Base-by-base conservation (phyloP, 495 filamentous ascomycete species). In the Cairneyella variabilis region DNA sequence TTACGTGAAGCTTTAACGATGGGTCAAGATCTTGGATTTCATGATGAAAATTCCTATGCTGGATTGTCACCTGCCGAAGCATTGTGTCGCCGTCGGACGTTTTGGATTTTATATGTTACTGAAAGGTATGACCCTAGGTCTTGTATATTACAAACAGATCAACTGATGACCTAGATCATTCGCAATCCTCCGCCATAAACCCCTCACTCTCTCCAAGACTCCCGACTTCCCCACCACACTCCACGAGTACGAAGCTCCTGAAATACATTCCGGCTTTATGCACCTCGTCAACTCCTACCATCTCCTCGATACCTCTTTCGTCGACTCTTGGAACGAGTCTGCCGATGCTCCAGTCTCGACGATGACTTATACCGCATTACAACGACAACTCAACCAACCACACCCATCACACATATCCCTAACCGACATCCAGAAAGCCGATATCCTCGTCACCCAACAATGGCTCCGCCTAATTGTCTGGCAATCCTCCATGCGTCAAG, bases 101-200 rank as follows among this genome's bases (percentile, higher is more conserved):
- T 86, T 56, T 87, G 83, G 83, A 64, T 82, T 40, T 62, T 83
- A 8, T 85, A 83, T 56, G 73, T 86, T 34, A 78, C 79, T 16
- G 80, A 84, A 64, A 74, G 81, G 59, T 62, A 56, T 7, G 17
- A 34, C 9, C 18, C 14, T 30, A 6, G 6, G 38, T 20, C 40
- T 38, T 18, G 25, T 48, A 18, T 23, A 23, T n/a, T n/a, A n/a
- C n/a, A n/a, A n/a, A n/a, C n/a, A n/a, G n/a, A n/a, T n/a, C n/a
- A n/a, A n/a, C n/a, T n/a, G n/a, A n/a, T n/a, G n/a, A n/a, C n/a
- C 47, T n/a, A 62, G 59, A 38, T 66, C 62, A 16, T 66, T 65
- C 27, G 60, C 62, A 21, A 61, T 69, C 41, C 68, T 82, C 3
- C 76, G 79, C 41, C 76, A 79, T n/a, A 80, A 77, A 42, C 75